A percentile compares a stretch with the other conserved stretches of the same genome.
Evolutionary conservation across 345 rosid species (phyloP).

Genomic region (sweet orange (Citrus sinensis)): DVS_A1.0 CM039168.1:29578501-29579000

Average conservation of each 20-base stretch:
- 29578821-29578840: too few species aligned
- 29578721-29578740: not conserved
- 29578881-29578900: not conserved
- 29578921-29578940: not conserved
- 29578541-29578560: not conserved
- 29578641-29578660: constrained; percentile 9
- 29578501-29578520: not conserved
- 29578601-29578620: constrained; percentile 14
- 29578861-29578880: too few species aligned
- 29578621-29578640: constrained; percentile 35
- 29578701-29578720: not conserved
- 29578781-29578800: not conserved
- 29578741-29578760: not conserved
- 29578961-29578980: not conserved
- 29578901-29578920: not conserved
- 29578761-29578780: not conserved
- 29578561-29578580: not conserved
- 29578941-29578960: not conserved
- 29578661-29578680: constrained; percentile 8
- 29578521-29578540: not conserved
- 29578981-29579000: not conserved
- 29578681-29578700: not conserved
- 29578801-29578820: not conserved
- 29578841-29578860: too few species aligned
- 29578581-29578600: not conserved